These are phyloP conservation scores for Termitomyces sp. DNA, from an alignment of 768 basidiomycete species.

Conservation along the genomic window DNA sequence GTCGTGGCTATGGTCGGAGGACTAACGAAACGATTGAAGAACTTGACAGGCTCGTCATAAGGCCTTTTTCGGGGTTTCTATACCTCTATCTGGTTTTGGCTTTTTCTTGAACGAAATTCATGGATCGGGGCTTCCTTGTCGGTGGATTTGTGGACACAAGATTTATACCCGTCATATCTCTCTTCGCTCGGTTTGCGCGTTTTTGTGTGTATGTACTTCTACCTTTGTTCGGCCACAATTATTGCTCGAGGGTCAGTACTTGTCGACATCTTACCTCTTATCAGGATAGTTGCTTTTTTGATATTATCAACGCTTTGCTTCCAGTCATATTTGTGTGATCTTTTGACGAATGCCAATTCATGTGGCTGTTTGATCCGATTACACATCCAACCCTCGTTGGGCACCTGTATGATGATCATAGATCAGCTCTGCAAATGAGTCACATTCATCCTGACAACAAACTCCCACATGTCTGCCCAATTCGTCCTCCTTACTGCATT, in stretches of 20 bases:
- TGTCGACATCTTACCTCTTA: not conserved
- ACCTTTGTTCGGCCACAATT: not conserved
- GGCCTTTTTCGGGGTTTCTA: not conserved
- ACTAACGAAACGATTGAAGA: slow-evolving; percentile 36
- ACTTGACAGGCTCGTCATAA: slow-evolving; percentile 4
- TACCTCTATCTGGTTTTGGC: not conserved
- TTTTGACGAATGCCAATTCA: too few relatives aligned
- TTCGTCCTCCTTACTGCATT: slow-evolving; percentile 40
- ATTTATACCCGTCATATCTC: not conserved
- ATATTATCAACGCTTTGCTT: not conserved
- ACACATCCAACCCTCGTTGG: too few relatives aligned
- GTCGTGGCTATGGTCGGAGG: slow-evolving; percentile 35
- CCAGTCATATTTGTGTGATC: not conserved
- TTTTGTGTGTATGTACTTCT: not conserved
- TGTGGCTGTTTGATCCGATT: too few relatives aligned
- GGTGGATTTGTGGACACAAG: not conserved
- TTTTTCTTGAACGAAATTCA: not conserved
- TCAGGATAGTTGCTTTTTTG: not conserved
- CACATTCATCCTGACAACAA: not conserved
- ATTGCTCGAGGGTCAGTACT: not conserved
- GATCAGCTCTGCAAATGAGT: not conserved
- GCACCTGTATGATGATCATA: too few relatives aligned
- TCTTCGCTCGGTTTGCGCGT: not conserved
- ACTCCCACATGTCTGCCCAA: not conserved
- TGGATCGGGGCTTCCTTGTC: not conserved